Conservation (phyloP, 106 monocot genomes). For the Acorus calamus region DNA sequence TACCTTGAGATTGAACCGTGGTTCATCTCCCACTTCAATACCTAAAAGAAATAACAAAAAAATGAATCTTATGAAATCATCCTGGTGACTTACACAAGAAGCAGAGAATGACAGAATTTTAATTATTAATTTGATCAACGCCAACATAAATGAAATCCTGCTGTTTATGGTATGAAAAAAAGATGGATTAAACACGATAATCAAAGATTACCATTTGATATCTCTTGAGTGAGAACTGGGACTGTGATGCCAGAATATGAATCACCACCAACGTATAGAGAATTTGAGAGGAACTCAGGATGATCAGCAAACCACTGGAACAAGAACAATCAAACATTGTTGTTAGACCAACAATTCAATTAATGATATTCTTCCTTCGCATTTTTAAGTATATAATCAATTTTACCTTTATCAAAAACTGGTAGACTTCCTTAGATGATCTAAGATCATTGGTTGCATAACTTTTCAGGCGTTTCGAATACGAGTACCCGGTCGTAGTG, state of each 20-base stretch:
- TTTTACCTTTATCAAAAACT: too few species aligned
- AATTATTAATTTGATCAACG: too few species aligned
- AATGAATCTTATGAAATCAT: neutral
- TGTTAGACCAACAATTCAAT: neutral
- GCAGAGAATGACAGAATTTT: too few species aligned
- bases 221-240: conserved; percentile 31
- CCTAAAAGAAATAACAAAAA: conserved; percentile 21
- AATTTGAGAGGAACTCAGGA: conserved; percentile 48
- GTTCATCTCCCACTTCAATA: conserved; percentile 28
- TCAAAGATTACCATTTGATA: conserved; percentile 27
- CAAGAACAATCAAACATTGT: neutral
- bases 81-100: too few species aligned
- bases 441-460: too few species aligned
- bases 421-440: too few species aligned
- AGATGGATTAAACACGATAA: neutral
- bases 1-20: conserved; percentile 52
- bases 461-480: too few species aligned
- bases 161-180: neutral
- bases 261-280: conserved; percentile 44
- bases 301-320: conserved; percentile 51
- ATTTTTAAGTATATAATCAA: too few species aligned
- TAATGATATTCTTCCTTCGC: too few species aligned
- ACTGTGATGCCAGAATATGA: conserved; percentile 43
- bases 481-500: too few species aligned
- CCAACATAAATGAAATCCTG: too few species aligned